Base-by-base conservation (phyloP, 108 stramenopile genomes). In the Skeletonema grethae region DNA sequence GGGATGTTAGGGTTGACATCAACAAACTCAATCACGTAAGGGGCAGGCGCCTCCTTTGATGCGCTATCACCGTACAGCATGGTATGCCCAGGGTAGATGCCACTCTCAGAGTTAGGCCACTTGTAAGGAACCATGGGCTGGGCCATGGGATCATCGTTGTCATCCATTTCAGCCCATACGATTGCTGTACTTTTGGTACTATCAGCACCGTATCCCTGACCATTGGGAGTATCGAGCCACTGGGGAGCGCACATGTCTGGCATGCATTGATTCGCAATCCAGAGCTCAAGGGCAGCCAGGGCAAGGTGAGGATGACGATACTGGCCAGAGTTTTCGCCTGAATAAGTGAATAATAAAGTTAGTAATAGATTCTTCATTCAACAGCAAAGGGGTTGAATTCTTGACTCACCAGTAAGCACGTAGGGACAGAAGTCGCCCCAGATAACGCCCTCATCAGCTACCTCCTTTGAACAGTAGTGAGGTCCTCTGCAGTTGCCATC, bases 231-330 rank as follows among this genome's bases (percentile, higher is more conserved):
- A 24, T 64, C 63, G 24, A 64, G 36, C 63, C 63, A 64, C 18
- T 58, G 29, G 2, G 57, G 13, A 63, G 72, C 46, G 38, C 72
- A 73, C 50, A 25, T 45, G 13, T 73, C 72, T 18, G 72, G 72
- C 65, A 66, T 66, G 48, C 72, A 73, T 64, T 73, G 31, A 48
- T 73, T 73, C 45, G 72, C 64, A 18, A 73, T 67, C 72, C 72
- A 73, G 10, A 73, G 66, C 66, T 73, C 72, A 24, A 67, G 65
- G 15, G 72, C 65, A 13, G 65, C 72, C 15, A 73, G 55, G 20
- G 72, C 72, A 73, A 73, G 22, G 55, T 73, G 72, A 18, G 65
- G 72, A 31, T 73, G 72, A 57, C 72, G 72, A 38, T 73, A 73
- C 65, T 57, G n/a, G 7, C 72, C 72, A 34, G 72, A 73, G 65